These are phyloP conservation scores for Lasiosphaeria ovina DNA, from an alignment of 495 filamentous ascomycete genomes.

Conservation along the genomic window DNA sequence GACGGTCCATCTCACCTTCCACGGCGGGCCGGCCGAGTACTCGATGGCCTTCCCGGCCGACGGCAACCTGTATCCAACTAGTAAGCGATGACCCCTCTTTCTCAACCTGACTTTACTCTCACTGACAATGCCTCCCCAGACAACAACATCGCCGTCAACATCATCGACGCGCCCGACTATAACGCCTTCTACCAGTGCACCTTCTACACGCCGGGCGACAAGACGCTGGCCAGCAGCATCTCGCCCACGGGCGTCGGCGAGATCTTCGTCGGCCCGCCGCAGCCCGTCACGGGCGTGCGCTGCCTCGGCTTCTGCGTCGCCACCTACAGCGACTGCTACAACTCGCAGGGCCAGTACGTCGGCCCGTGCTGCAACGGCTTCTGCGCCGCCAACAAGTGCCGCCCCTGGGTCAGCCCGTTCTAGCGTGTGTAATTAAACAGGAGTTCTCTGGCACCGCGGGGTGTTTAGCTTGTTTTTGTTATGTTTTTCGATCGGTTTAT, in stretches of 20 bases:
- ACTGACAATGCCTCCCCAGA: slow-evolving; percentile 10
- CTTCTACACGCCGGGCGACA: slow-evolving; percentile 22
- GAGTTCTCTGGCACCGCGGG: too few species aligned
- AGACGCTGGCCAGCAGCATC: slow-evolving; percentile 24
- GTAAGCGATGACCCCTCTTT: slow-evolving; percentile 8
- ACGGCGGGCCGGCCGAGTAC: slow-evolving; percentile 30
- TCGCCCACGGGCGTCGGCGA: slow-evolving; percentile 18
- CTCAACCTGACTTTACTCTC: background rate
- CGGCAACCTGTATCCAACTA: slow-evolving; percentile 24
- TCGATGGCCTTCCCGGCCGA: slow-evolving; percentile 29
- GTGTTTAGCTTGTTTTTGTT: too few species aligned
- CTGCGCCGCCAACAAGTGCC: slow-evolving; percentile 32
- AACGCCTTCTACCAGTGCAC: slow-evolving; percentile 25
- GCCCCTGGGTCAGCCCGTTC: slow-evolving; percentile 22
- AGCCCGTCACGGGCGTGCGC: slow-evolving; percentile 27
- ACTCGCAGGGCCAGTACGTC: slow-evolving; percentile 23
- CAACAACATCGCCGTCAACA: slow-evolving; percentile 27
- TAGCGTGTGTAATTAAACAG: too few species aligned
- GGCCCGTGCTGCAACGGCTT: slow-evolving; percentile 32
- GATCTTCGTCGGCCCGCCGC: slow-evolving; percentile 31
- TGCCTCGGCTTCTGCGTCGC: slow-evolving; percentile 29
- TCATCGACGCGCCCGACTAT: slow-evolving; percentile 33
- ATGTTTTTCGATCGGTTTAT: too few species aligned
- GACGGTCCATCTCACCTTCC: slow-evolving; percentile 29
- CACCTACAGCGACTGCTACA: slow-evolving; percentile 27